Evolutionary conservation across 768 basidiomycete genomes (phyloP).

Genomic region (Leccinellum luteum): DNA sequence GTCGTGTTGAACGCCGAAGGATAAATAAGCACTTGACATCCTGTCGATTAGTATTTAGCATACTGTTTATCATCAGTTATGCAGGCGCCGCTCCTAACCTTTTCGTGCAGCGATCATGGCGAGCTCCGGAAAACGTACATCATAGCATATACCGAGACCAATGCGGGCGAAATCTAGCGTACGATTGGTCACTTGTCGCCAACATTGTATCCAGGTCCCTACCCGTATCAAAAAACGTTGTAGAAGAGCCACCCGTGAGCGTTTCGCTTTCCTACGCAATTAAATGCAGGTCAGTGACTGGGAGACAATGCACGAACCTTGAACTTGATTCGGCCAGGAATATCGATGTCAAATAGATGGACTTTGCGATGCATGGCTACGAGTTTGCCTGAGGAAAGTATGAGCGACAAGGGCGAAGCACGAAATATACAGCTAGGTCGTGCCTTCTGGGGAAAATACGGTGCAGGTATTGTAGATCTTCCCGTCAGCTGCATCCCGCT

Average conservation of each 20-base stretch:
- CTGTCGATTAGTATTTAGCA: constrained; percentile 36
- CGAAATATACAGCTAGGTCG: neutral
- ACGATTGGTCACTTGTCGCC: neutral
- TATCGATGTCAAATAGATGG: constrained; percentile 97
- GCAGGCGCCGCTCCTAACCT: constrained; percentile 44
- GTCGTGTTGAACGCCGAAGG: constrained; percentile 95
- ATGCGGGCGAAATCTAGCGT: constrained; percentile 89
- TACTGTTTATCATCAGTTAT: neutral
- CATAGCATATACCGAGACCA: constrained; percentile 95
- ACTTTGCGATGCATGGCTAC: constrained; percentile 90
- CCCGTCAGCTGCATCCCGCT: constrained; percentile 58
- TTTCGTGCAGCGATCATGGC: constrained; percentile 86
- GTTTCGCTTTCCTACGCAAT: constrained; percentile 78
- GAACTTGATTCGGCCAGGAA: constrained; percentile 88
- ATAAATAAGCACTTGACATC: constrained; percentile 86
- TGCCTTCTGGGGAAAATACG: constrained; percentile 81
- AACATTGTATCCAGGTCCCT: constrained; percentile 4
- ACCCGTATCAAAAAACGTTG: constrained; percentile 90
- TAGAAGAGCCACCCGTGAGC: constrained; percentile 67
- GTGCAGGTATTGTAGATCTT: constrained; percentile 93
- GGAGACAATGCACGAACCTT: constrained; percentile 48
- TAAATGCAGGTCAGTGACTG: neutral
- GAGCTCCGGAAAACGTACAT: constrained; percentile 92
- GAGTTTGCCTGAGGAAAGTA: constrained; percentile 61
- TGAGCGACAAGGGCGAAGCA: neutral